These are phyloP conservation scores for Cutaneotrichosporon daszewskae DNA, from an alignment of 1,284 basidiomycete genomes.

Conservation along the genomic window DNA sequence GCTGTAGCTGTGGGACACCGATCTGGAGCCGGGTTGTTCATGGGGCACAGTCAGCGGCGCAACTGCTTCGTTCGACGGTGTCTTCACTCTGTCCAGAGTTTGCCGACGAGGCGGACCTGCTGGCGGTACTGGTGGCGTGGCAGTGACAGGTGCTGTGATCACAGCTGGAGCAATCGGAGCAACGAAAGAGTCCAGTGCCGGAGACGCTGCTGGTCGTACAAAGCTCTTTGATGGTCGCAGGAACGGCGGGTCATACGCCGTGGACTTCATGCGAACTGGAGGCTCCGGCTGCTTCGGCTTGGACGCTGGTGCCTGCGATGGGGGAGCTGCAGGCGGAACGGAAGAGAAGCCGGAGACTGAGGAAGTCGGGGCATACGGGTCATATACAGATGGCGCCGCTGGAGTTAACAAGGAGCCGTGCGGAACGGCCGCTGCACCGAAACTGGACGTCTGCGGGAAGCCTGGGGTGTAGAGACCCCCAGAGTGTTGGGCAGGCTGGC, in stretches of 20 bases:
- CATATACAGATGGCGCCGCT: constrained; percentile 13
- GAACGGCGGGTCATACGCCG: constrained; percentile 45
- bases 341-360: neutral
- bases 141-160: no score
- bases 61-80: no score
- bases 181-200: no score
- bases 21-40: no score
- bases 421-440: neutral
- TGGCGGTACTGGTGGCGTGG: no score
- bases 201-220: constrained; percentile 22
- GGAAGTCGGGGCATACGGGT: constrained; percentile 26
- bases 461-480: neutral
- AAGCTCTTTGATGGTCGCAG: constrained; percentile 33
- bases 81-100: no score
- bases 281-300: constrained; percentile 21
- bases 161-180: no score
- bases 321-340: no score
- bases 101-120: no score
- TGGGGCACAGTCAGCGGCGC: no score
- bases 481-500: neutral
- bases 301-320: constrained; percentile 6
- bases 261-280: constrained; percentile 33
- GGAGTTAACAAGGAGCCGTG: constrained; percentile 16
- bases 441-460: neutral
- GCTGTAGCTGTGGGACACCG: no score